Percentiles rank a stretch among this genome's conserved stretches.
phyloP scores from a whole-genome alignment of 2,329 filamentous ascomycete genomes.

The Apiospora koreana region DNA sequence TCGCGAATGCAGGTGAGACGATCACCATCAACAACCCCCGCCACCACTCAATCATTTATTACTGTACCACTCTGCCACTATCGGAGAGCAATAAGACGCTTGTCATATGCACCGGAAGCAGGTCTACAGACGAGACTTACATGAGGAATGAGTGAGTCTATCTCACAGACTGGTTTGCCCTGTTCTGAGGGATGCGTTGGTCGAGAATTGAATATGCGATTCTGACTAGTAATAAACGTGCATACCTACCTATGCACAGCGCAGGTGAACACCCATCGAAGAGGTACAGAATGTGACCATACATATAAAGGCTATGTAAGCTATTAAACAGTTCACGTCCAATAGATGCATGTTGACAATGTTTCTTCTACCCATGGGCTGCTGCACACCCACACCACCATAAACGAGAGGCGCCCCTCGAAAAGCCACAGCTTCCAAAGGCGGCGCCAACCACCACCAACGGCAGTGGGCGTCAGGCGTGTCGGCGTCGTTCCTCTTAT shows the following conservation, averaged over 20 bases:
- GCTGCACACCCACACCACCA: not conserved
- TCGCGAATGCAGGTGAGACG: not conserved
- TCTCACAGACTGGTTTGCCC: not conserved
- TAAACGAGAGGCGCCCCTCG: not conserved
- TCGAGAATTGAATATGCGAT: not conserved
- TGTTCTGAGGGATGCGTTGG: not conserved
- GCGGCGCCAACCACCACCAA: not conserved
- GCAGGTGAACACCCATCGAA: too few relatives aligned
- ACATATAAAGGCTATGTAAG: not conserved
- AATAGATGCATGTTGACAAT: not conserved
- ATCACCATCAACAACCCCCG: not conserved
- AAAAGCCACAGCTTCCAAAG: not conserved
- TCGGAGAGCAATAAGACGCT: too few relatives aligned
- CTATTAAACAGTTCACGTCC: not conserved
- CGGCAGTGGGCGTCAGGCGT: not conserved
- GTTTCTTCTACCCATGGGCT: not conserved
- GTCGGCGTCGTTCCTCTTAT: too few relatives aligned
- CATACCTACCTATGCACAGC: too few relatives aligned
- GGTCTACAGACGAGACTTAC: not conserved
- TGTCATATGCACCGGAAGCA: not conserved
- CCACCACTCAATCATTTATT: not conserved
- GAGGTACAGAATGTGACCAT: too few relatives aligned
- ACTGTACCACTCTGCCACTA: not conserved
- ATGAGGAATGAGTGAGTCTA: not conserved
- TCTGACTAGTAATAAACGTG: too few relatives aligned